phyloP scores from a whole-genome alignment of 345 rosid genomes.

The Brassica nigra region DNA sequence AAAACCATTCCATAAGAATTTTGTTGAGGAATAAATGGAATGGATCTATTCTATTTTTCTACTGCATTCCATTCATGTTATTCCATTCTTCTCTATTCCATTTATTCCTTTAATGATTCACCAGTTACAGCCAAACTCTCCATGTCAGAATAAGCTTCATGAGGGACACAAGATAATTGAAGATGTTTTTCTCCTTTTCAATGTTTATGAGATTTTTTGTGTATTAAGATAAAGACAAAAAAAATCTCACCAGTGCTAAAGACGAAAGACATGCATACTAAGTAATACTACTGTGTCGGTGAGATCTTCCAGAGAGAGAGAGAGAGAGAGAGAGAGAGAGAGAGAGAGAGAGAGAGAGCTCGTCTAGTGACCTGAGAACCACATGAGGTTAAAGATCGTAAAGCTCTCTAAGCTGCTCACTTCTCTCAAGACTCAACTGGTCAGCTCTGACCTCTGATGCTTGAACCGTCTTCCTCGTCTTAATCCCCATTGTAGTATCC shows the following conservation, averaged over 20 bases:
- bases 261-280: constrained; percentile 94
- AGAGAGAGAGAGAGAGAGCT: constrained; percentile 23
- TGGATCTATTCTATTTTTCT: no score
- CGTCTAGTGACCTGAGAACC: constrained; percentile 39
- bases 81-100: no score
- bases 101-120: no score
- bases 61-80: no score
- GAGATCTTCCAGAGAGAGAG: constrained; percentile 93
- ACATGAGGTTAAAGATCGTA: constrained; percentile 58
- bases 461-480: constrained; percentile 89
- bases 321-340: background rate
- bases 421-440: constrained; percentile 77
- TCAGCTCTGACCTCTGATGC: constrained; percentile 65
- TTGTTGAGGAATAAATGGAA: no score
- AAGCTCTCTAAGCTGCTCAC: constrained; percentile 83
- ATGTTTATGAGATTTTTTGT: no score
- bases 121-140: background rate
- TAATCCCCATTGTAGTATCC: constrained; percentile 95
- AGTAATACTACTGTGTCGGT: constrained; percentile 93
- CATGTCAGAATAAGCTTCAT: background rate
- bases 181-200: background rate
- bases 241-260: constrained; percentile 66
- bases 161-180: background rate
- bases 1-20: no score
- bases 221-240: background rate